Conservation (phyloP, 495 filamentous ascomycete species). For the Astrocystis sublimbata region DNA sequence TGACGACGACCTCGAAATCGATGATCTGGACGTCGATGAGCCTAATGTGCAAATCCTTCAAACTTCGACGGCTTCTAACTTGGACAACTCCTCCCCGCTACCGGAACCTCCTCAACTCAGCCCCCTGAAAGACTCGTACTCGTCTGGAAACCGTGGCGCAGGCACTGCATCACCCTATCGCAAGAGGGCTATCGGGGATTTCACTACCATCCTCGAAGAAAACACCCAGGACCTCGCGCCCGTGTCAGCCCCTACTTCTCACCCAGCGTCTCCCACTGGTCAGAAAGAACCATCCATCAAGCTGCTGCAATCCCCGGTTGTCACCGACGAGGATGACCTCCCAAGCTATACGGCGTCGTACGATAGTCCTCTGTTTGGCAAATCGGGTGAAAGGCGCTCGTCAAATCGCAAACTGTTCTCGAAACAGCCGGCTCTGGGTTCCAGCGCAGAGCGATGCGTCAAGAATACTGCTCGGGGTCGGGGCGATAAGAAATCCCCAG, state of each 20-base stretch:
- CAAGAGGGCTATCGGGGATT: constrained; percentile 32
- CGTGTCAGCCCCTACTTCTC: constrained; percentile 35
- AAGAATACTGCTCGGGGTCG: constrained; percentile 1
- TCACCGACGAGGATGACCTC: constrained; percentile 4
- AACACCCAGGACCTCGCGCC: constrained; percentile 40
- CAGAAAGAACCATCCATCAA: not conserved
- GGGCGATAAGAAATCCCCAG: not conserved
- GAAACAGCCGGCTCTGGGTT: constrained; percentile 15
- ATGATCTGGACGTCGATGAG: constrained; percentile 51
- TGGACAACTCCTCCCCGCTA: constrained; percentile 30
- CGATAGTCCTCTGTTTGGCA: constrained; percentile 35
- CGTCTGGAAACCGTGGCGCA: constrained; percentile 45
- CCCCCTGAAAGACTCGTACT: constrained; percentile 48
- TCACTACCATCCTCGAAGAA: constrained; percentile 48
- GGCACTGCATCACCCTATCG: constrained; percentile 14
- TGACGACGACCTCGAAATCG: constrained; percentile 46
- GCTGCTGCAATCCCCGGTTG: not conserved
- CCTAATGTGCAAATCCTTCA: constrained; percentile 51
- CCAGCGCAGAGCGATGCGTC: not conserved
- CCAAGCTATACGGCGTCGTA: constrained; percentile 30
- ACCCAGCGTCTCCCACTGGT: constrained; percentile 25
- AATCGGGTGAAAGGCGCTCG: constrained; percentile 29
- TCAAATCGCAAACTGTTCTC: constrained; percentile 33
- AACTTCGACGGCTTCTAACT: constrained; percentile 37
- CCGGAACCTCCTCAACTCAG: constrained; percentile 44